phyloP scores from a whole-genome alignment of 2,329 filamentous ascomycete genomes.

The Pseudophaeomoniella oleicola region DNA sequence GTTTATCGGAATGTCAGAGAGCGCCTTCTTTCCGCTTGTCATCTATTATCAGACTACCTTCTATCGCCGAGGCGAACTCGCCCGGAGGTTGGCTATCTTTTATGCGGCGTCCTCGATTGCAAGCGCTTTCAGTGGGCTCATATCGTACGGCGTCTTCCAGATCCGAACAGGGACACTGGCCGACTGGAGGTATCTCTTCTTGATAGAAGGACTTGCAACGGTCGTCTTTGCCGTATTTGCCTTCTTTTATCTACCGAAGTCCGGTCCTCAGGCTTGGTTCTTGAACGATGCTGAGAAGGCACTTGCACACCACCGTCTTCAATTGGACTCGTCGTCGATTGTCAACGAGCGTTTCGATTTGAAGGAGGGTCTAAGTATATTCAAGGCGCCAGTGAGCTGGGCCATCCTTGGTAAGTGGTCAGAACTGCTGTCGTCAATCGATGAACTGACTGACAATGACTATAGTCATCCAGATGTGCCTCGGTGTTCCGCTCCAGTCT shows the following conservation, averaged over 20 bases:
- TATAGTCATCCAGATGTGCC: constrained; percentile 38
- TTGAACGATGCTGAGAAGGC: constrained; percentile 50
- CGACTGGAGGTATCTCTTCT: constrained; percentile 37
- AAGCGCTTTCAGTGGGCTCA: constrained; percentile 47
- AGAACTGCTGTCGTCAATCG: not conserved
- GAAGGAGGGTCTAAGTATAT: constrained; percentile 35
- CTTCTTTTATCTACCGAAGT: constrained; percentile 54
- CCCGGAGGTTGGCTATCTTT: constrained; percentile 55
- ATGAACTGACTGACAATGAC: not conserved
- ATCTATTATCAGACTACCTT: constrained; percentile 46
- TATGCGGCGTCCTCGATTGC: constrained; percentile 66
- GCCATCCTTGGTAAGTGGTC: constrained; percentile 26
- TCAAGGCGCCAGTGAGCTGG: constrained; percentile 39
- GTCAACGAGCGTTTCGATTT: constrained; percentile 43
- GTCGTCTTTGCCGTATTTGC: constrained; percentile 49
- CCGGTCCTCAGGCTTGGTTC: constrained; percentile 50
- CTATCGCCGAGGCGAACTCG: constrained; percentile 57
- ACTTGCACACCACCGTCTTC: constrained; percentile 59
- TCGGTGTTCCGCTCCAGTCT: constrained; percentile 43
- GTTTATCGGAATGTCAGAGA: constrained; percentile 56
- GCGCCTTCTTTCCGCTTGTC: constrained; percentile 47
- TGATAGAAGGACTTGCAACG: constrained; percentile 45
- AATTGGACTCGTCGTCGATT: constrained; percentile 55
- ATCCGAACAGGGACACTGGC: constrained; percentile 34
- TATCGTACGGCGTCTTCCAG: constrained; percentile 48